phyloP scores from a whole-genome alignment of 139 green algal genomes.

The Trebouxia sp. region DNA sequence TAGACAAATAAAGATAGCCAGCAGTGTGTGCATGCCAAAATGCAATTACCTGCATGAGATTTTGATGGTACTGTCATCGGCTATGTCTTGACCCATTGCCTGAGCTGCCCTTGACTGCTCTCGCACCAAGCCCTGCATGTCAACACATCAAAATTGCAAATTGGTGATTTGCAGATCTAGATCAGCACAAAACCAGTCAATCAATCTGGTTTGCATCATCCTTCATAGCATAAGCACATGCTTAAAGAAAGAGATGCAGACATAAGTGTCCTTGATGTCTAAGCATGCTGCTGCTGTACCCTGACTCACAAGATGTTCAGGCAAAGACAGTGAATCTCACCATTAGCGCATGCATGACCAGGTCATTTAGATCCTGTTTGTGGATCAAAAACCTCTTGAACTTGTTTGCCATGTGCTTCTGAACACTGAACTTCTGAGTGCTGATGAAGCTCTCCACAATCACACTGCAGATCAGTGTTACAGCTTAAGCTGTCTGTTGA shows the following conservation, averaged over 20 bases:
- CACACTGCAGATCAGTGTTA: slow-evolving; percentile 58
- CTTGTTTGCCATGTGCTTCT: slow-evolving; percentile 82
- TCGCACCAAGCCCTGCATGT: slow-evolving; percentile 38
- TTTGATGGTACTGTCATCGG: slow-evolving; percentile 7
- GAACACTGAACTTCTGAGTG: slow-evolving; percentile 95
- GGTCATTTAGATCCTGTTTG: slow-evolving; percentile 56
- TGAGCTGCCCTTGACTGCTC: slow-evolving; percentile 32
- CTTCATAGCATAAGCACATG: neutral
- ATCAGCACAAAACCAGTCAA: slow-evolving; percentile 16
- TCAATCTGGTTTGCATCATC: neutral
- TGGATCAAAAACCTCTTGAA: slow-evolving; percentile 67
- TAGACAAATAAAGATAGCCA: neutral
- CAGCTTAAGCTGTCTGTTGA: too few relatives aligned
- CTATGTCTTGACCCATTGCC: neutral
- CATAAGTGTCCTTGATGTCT: neutral
- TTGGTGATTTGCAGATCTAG: too few relatives aligned
- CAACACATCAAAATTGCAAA: too few relatives aligned
- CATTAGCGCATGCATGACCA: slow-evolving; percentile 60
- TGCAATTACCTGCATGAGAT: slow-evolving; percentile 29
- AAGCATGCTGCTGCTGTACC: neutral
- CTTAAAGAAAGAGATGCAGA: neutral
- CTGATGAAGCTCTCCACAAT: slow-evolving; percentile 96
- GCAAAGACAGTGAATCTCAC: neutral
- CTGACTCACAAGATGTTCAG: neutral
- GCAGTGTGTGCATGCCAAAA: slow-evolving; percentile 2